These are phyloP conservation scores for Microcyclosporella mali DNA, from an alignment of 2,329 filamentous ascomycete species.

Conservation along the genomic window DNA sequence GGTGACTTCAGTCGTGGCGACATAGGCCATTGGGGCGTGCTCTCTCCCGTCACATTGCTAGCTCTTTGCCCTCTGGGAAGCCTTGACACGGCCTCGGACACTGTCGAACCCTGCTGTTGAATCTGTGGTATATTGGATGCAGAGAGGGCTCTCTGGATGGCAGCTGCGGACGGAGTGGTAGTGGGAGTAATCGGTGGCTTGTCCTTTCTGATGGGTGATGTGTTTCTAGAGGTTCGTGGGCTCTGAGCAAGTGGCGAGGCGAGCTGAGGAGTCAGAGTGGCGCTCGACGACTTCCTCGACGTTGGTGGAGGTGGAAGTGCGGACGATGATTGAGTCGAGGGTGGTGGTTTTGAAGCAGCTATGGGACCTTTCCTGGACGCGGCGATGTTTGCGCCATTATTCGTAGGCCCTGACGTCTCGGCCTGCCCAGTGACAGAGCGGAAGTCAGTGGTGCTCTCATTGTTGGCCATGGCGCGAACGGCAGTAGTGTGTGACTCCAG, in stretches of 20 bases:
- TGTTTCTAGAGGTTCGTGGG: constrained; percentile 43
- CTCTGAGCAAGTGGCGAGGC: constrained; percentile 36
- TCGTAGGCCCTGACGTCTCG: constrained; percentile 34
- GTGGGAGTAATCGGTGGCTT: constrained; percentile 33
- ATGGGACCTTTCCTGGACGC: constrained; percentile 11
- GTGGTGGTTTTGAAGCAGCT: constrained; percentile 6
- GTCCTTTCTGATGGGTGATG: constrained; percentile 43
- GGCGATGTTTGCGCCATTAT: constrained; percentile 6
- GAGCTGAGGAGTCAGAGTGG: constrained; percentile 21
- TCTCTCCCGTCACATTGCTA: constrained; percentile 41
- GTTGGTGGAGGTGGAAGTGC: constrained; percentile 14
- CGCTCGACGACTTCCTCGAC: constrained; percentile 26
- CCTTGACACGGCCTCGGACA: constrained; percentile 57
- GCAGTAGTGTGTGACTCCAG: no score
- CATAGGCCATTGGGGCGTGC: constrained; percentile 64
- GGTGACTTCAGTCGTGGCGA: constrained; percentile 70
- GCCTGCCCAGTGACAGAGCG: constrained; percentile 33
- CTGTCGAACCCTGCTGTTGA: constrained; percentile 38
- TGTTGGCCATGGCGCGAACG: constrained; percentile 28
- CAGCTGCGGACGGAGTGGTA: constrained; percentile 54
- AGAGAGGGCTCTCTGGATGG: constrained; percentile 62
- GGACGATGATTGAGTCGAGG: constrained; percentile 7
- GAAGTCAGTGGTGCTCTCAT: constrained; percentile 28
- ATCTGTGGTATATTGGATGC: constrained; percentile 62
- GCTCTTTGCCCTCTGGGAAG: constrained; percentile 56